Percentiles rank a stretch among this genome's conserved stretches.
Conservation (phyloP, 2,329 filamentous ascomycete genomes). For the Xenosphaeropsis pyriputrescens region DNA sequence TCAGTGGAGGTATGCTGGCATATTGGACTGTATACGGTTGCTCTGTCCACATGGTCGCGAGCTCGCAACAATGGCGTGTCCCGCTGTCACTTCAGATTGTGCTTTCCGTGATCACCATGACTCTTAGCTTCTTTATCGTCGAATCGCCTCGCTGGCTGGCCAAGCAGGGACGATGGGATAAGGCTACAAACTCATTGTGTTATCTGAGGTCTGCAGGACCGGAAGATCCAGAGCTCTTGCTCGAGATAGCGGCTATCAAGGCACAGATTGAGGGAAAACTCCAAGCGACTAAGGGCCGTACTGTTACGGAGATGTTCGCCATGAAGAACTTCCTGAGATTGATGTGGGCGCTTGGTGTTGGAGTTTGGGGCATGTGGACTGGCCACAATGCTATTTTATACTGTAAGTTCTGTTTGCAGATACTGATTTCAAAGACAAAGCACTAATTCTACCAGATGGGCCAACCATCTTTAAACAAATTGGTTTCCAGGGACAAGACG, state of each 20-base stretch:
- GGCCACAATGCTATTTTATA: too few species aligned
- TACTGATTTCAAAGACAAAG: too few species aligned
- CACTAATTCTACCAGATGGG: too few species aligned
- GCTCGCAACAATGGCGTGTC: constrained; percentile 30
- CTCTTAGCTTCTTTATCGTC: constrained; percentile 49
- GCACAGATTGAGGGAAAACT: constrained; percentile 54
- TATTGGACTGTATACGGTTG: constrained; percentile 32
- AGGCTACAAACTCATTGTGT: constrained; percentile 38
- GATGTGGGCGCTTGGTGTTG: too few species aligned
- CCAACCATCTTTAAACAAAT: constrained; percentile 44
- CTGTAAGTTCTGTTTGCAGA: too few species aligned
- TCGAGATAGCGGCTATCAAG: constrained; percentile 50
- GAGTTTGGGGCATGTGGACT: too few species aligned
- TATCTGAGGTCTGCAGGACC: constrained; percentile 40
- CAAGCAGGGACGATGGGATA: constrained; percentile 44
- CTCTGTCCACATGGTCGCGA: constrained; percentile 19
- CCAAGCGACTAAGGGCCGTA: constrained; percentile 53
- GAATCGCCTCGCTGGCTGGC: constrained; percentile 61
- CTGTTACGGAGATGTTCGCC: constrained; percentile 13
- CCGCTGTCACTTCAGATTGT: constrained; percentile 30
- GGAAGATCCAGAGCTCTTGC: constrained; percentile 38
- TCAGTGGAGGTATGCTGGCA: constrained; percentile 21
- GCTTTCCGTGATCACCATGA: constrained; percentile 45
- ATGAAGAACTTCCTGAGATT: too few species aligned
- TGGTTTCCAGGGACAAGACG: constrained; percentile 38